Percentiles rank a stretch among this genome's conserved stretches.
phyloP scores from a whole-genome alignment of 208 protist genomes.

The Leishmania lainsoni region DNA sequence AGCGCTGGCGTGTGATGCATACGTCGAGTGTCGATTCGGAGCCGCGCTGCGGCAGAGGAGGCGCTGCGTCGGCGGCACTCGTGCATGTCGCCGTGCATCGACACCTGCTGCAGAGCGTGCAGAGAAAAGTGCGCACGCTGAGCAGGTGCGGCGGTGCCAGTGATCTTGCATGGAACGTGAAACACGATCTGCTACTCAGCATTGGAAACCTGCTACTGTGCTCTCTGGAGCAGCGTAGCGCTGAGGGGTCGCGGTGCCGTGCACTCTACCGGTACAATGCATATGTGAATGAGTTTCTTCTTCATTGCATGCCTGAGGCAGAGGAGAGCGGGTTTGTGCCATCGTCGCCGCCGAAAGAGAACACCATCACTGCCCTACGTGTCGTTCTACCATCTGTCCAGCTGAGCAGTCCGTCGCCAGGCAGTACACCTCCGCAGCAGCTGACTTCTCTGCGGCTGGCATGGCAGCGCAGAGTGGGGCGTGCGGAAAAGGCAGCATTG shows the following conservation, averaged over 20 bases:
- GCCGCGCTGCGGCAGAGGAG: background rate
- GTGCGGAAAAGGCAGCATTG: constrained; percentile 21
- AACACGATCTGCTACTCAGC: constrained; percentile 8
- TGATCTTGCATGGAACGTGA: background rate
- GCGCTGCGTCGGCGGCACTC: constrained; percentile 17
- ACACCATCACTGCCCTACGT: background rate
- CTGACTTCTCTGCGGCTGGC: background rate
- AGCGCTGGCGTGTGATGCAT: constrained; percentile 1
- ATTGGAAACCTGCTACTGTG: constrained; percentile 18
- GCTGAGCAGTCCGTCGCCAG: background rate
- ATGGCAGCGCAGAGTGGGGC: constrained; percentile 51
- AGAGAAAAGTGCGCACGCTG: background rate
- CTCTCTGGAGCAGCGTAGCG: constrained; percentile 8
- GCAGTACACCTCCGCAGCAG: constrained; percentile 8
- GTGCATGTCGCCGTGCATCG: constrained; percentile 40
- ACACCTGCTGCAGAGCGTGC: background rate
- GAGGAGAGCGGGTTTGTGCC: background rate
- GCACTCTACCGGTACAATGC: constrained; percentile 13
- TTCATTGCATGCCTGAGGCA: background rate
- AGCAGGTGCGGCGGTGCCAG: background rate
- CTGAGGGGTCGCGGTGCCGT: background rate
- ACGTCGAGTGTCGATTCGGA: no score
- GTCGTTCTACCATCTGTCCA: constrained; percentile 21
- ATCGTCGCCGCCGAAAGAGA: background rate
- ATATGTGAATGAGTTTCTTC: constrained; percentile 26